phyloP scores from a whole-genome alignment of 495 filamentous ascomycete genomes.

The Lindgomyces ingoldianus region DNA sequence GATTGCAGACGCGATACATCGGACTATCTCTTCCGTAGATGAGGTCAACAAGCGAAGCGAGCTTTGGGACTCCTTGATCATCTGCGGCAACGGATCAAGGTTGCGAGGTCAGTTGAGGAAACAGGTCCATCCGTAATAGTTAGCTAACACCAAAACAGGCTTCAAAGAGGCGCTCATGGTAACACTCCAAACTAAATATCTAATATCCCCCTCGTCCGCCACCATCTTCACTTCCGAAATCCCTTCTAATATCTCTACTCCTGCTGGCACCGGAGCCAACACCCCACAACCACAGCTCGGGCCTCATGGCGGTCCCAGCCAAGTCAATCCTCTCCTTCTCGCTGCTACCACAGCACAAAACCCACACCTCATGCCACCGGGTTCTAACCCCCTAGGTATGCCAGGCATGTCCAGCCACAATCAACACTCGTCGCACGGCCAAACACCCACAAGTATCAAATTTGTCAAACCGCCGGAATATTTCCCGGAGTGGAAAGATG shows the following conservation, averaged over 20 bases:
- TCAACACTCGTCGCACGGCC: constrained; percentile 75
- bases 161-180: constrained; percentile 85
- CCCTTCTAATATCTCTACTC: constrained; percentile 85
- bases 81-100: constrained; percentile 85
- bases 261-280: constrained; percentile 84
- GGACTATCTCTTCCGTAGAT: constrained; percentile 72
- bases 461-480: constrained; percentile 77
- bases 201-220: constrained; percentile 83
- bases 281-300: constrained; percentile 74
- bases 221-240: constrained; percentile 98
- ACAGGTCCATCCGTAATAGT: background rate
- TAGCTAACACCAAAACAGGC: constrained; percentile 44
- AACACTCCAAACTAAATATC: constrained; percentile 75
- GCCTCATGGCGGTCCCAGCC: constrained; percentile 45
- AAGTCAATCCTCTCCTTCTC: constrained; percentile 87
- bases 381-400: constrained; percentile 38
- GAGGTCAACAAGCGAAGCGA: constrained; percentile 77
- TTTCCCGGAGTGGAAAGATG: constrained; percentile 91
- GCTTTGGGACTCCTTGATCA: constrained; percentile 85
- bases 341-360: constrained; percentile 75
- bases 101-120: constrained; percentile 63
- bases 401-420: constrained; percentile 46
- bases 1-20: constrained; percentile 80
- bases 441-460: constrained; percentile 87
- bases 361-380: constrained; percentile 51